Conservation (phyloP, 2,329 filamentous ascomycete genomes). For the Microascus cirrosus region DNA sequence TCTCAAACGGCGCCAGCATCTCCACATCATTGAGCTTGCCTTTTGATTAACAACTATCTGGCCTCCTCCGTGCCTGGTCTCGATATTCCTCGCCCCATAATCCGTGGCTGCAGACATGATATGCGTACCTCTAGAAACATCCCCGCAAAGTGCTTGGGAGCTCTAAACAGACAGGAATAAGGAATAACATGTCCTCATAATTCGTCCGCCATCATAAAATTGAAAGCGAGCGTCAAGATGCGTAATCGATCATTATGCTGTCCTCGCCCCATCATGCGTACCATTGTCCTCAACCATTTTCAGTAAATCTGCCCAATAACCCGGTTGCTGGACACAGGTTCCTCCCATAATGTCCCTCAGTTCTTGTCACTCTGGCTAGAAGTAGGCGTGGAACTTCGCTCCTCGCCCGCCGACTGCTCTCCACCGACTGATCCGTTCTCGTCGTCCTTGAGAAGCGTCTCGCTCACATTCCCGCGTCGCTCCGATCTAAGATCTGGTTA, state of each 20-base stretch:
- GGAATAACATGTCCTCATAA: neutral
- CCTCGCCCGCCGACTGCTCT: neutral
- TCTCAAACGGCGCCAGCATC: too few species aligned
- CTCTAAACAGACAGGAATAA: neutral
- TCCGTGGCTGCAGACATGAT: neutral
- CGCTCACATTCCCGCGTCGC: slow-evolving; percentile 6
- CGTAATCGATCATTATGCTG: neutral
- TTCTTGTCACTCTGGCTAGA: neutral
- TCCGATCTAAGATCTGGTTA: slow-evolving; percentile 17
- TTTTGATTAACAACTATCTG: neutral
- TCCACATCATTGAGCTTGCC: neutral
- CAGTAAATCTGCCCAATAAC: neutral
- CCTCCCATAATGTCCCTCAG: neutral
- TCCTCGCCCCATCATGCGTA: neutral
- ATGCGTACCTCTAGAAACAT: neutral
- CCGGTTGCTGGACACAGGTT: neutral
- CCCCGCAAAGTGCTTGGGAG: neutral
- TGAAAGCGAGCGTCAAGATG: neutral
- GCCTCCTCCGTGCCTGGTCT: too few species aligned
- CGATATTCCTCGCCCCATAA: too few species aligned
- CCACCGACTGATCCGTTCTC: neutral
- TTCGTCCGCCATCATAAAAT: neutral
- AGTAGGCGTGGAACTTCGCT: neutral
- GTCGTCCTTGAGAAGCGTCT: neutral
- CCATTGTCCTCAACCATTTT: neutral